Conservation (phyloP, 164 flowering plant species). For the Tetrastigma voinierianum region DNA sequence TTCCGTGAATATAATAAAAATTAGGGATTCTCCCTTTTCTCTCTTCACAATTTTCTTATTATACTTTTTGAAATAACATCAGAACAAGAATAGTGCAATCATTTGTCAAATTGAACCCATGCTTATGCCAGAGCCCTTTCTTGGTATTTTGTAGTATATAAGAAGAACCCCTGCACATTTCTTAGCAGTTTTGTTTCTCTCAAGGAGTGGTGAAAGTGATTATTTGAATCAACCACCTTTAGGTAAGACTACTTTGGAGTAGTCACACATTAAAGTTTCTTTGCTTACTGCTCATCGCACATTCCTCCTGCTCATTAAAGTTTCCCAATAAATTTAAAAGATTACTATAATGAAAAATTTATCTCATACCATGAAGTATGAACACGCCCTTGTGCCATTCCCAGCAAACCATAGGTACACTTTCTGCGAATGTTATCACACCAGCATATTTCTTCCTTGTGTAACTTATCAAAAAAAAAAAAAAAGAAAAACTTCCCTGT, state of each 20-base stretch:
- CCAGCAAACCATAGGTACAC: too few relatives aligned
- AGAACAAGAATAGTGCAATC: too few relatives aligned
- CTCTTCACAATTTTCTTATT: too few relatives aligned
- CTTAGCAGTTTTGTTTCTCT: background rate
- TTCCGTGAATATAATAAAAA: too few relatives aligned
- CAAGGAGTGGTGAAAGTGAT: background rate
- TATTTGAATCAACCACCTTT: background rate
- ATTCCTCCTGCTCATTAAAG: background rate
- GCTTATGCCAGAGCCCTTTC: background rate
- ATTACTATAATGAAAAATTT: background rate
- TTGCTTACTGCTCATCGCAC: background rate
- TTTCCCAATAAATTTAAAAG: background rate
- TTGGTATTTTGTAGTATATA: background rate
- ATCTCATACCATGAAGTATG: background rate
- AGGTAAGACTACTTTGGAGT: background rate
- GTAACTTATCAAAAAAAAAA: too few relatives aligned
- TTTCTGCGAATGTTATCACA: too few relatives aligned
- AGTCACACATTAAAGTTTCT: background rate
- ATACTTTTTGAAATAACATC: too few relatives aligned
- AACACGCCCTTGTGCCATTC: too few relatives aligned
- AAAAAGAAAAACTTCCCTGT: too few relatives aligned
- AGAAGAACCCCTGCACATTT: background rate
- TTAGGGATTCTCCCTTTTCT: too few relatives aligned
- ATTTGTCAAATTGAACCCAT: too few relatives aligned
- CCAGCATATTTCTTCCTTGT: too few relatives aligned